These are phyloP conservation scores for Agaricus blazei DNA, from an alignment of 768 basidiomycete species.

Conservation along the genomic window DNA sequence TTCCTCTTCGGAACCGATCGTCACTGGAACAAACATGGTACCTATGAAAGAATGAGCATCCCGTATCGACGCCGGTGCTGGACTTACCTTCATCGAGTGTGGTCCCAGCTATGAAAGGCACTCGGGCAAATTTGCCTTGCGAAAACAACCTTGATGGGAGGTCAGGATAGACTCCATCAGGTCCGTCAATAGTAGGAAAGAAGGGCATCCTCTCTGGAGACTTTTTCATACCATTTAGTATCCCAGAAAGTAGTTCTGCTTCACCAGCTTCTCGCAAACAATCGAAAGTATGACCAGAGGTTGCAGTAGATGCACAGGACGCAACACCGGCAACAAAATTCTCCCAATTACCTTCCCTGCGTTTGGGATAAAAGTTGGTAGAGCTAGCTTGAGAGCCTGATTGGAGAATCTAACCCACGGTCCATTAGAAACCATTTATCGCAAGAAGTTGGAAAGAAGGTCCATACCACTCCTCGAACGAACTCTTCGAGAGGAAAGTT, in stretches of 20 bases:
- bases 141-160: slow-evolving; percentile 27
- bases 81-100: slow-evolving; percentile 41
- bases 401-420: slow-evolving; percentile 31
- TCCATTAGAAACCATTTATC: background rate
- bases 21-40: slow-evolving; percentile 27
- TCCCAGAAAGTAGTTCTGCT: slow-evolving; percentile 18
- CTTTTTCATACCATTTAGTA: slow-evolving; percentile 13
- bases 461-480: slow-evolving; percentile 27
- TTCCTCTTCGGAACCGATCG: slow-evolving; percentile 18
- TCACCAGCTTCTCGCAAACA: slow-evolving; percentile 23
- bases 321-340: slow-evolving; percentile 32
- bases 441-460: background rate
- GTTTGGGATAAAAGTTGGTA: slow-evolving; percentile 24
- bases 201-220: slow-evolving; percentile 21
- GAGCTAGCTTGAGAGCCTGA: slow-evolving; percentile 32
- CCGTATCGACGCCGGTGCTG: background rate
- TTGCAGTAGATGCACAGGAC: slow-evolving; percentile 23
- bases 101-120: slow-evolving; percentile 43
- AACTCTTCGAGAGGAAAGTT: slow-evolving; percentile 26
- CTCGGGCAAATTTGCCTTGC: slow-evolving; percentile 21
- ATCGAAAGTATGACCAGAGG: slow-evolving; percentile 26
- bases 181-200: slow-evolving; percentile 37
- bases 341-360: slow-evolving; percentile 29
- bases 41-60: slow-evolving; percentile 17
- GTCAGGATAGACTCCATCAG: slow-evolving; percentile 33